A percentile compares a stretch with the other conserved stretches of the same genome.
Evolutionary conservation across 768 basidiomycete genomes (phyloP).

Genomic region (Pleurotus eryngii): DNA sequence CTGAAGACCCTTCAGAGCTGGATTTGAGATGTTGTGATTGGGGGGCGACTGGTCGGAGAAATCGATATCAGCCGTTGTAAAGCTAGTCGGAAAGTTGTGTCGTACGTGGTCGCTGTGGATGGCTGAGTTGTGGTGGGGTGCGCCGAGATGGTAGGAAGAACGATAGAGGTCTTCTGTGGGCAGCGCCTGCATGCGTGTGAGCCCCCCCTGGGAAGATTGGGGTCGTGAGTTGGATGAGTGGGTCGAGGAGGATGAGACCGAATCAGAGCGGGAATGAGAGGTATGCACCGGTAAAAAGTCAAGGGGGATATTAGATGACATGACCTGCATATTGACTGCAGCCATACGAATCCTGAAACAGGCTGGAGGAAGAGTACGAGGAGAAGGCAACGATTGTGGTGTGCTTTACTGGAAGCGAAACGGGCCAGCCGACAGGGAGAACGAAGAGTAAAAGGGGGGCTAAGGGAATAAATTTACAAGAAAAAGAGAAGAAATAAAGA

Average conservation of each 20-base stretch:
- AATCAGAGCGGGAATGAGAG: slow-evolving; percentile 74
- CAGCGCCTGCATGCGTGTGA: slow-evolving; percentile 52
- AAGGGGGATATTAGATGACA: slow-evolving; percentile 63
- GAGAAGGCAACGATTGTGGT: slow-evolving; percentile 34
- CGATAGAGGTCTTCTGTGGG: slow-evolving; percentile 71
- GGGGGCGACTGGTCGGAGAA: slow-evolving; percentile 59
- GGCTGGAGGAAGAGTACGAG: slow-evolving; percentile 9
- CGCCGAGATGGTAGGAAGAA: slow-evolving; percentile 52
- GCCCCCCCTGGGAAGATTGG: slow-evolving; percentile 69
- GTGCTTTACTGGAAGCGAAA: slow-evolving; percentile 25
- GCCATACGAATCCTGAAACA: slow-evolving; percentile 44
- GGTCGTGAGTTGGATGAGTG: slow-evolving; percentile 73
- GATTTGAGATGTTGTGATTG: slow-evolving; percentile 72
- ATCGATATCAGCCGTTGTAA: slow-evolving; percentile 18
- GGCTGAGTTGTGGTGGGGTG: slow-evolving; percentile 35
- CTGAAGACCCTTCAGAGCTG: slow-evolving; percentile 73
- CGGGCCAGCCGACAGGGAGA: slow-evolving; percentile 59
- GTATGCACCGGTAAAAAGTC: slow-evolving; percentile 64
- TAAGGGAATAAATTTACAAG: slow-evolving; percentile 16
- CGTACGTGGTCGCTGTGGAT: slow-evolving; percentile 45
- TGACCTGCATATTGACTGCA: slow-evolving; percentile 72
- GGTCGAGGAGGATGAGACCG: slow-evolving; percentile 72
- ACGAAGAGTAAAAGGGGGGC: slow-evolving; percentile 21
- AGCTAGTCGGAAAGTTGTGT: slow-evolving; percentile 15
- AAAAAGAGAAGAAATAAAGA: slow-evolving; percentile 23